These are phyloP conservation scores for Paramecium bursaria DNA, from an alignment of 73 alveolate species.

Conservation along the genomic window DNA sequence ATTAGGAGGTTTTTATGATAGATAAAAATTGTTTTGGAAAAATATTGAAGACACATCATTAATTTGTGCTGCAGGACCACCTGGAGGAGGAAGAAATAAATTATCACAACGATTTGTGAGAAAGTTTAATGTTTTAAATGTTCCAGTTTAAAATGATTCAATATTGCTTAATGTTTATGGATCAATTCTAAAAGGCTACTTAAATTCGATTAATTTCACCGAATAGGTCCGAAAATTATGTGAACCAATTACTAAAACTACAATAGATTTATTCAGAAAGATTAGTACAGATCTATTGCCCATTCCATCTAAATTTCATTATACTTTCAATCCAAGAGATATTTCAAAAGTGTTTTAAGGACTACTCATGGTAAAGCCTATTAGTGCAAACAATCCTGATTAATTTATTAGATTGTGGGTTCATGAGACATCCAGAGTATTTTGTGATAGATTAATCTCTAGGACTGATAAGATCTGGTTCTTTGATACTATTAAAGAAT, in stretches of 20 bases:
- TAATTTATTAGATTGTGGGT: slow-evolving; percentile 88
- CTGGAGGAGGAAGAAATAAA: slow-evolving; percentile 98
- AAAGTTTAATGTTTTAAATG: slow-evolving; percentile 88
- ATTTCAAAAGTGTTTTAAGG: slow-evolving; percentile 92
- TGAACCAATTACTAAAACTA: slow-evolving; percentile 85
- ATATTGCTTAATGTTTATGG: slow-evolving; percentile 80
- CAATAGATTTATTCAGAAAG: slow-evolving; percentile 90
- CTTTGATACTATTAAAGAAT: slow-evolving; percentile 77
- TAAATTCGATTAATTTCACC: slow-evolving; percentile 74
- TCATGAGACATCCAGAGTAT: slow-evolving; percentile 95
- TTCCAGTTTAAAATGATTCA: slow-evolving; percentile 81
- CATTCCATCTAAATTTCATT: slow-evolving; percentile 96
- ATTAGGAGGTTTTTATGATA: slow-evolving; percentile 90
- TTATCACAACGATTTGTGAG: slow-evolving; percentile 93
- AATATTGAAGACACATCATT: slow-evolving; percentile 90
- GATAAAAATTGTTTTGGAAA: slow-evolving; percentile 88
- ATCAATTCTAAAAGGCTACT: slow-evolving; percentile 80
- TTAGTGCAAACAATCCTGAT: slow-evolving; percentile 79
- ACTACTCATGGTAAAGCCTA: slow-evolving; percentile 77
- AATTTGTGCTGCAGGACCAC: slow-evolving; percentile 96
- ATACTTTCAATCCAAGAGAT: slow-evolving; percentile 96
- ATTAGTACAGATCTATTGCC: slow-evolving; percentile 85
- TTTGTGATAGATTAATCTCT: slow-evolving; percentile 97
- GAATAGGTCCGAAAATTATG: slow-evolving; percentile 88
- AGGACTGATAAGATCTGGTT: slow-evolving; percentile 92